Conservation (phyloP, 2,329 filamentous ascomycete genomes). For the Colletotrichum tamarilloi region DNA sequence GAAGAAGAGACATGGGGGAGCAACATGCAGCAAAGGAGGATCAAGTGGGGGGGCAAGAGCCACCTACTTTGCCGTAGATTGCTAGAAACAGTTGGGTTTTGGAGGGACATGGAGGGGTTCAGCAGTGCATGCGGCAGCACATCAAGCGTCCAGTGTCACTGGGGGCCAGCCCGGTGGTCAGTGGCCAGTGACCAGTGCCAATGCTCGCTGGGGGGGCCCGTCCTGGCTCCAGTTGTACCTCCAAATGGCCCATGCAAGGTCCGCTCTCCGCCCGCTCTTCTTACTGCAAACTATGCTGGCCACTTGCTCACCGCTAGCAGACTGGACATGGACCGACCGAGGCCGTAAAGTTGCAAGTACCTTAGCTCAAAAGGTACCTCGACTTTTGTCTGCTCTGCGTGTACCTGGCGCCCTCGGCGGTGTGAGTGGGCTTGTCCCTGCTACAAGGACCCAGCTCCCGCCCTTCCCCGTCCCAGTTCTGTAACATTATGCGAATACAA, state of each 20-base stretch:
- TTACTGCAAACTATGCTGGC: conserved; percentile 4
- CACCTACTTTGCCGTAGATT: conserved; percentile 25
- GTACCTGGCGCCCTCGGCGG: conserved; percentile 25
- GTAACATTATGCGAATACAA: conserved; percentile 32
- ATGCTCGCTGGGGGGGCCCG: conserved; percentile 27
- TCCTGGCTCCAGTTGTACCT: conserved; percentile 25
- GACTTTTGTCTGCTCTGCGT: conserved; percentile 5
- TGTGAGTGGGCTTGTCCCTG: conserved; percentile 26
- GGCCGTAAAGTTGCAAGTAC: conserved; percentile 3
- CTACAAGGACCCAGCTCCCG: conserved; percentile 30
- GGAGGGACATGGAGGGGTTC: conserved; percentile 31
- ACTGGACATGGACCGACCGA: neutral
- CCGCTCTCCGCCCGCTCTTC: conserved; percentile 31
- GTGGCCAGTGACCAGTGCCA: conserved; percentile 20
- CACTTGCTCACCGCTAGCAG: conserved; percentile 35
- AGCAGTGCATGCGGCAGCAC: neutral
- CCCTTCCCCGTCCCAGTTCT: conserved; percentile 31
- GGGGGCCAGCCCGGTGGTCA: conserved; percentile 31
- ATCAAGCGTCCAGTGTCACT: conserved; percentile 30
- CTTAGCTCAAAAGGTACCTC: neutral
- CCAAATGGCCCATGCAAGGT: conserved; percentile 27
- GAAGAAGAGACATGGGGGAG: conserved; percentile 27
- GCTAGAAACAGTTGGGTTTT: conserved; percentile 17
- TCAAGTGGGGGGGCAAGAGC: conserved; percentile 27
- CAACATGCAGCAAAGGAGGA: conserved; percentile 34